Conservation (phyloP, 2,329 filamentous ascomycete species). For the Periconia macrospinosa region DNA sequence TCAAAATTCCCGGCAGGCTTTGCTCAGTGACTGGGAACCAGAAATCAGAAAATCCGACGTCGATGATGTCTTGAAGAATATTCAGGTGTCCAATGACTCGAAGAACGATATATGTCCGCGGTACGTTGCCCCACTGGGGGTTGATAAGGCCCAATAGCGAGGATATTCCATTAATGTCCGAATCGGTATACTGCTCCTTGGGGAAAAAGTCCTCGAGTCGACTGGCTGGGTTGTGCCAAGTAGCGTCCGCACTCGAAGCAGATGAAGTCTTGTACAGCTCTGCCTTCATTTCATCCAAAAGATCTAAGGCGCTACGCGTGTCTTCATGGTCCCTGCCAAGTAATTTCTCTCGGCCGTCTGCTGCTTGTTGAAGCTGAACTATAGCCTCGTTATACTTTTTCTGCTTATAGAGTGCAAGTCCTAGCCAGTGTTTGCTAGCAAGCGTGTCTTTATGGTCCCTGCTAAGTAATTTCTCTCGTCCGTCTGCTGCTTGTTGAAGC, state of each 20-base stretch:
- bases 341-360: neutral
- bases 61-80: constrained; percentile 2
- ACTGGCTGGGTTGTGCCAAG: neutral
- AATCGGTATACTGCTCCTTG: neutral
- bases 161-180: neutral
- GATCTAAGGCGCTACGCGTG: neutral
- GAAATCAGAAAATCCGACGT: constrained; percentile 3
- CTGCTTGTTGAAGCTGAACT: neutral
- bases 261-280: neutral
- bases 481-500: neutral
- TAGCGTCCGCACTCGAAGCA: neutral
- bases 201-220: neutral
- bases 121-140: constrained; percentile 1
- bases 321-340: neutral
- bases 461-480: constrained; percentile 1
- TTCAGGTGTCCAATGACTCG: constrained; percentile 6
- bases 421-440: constrained; percentile 3
- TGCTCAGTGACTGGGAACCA: constrained; percentile 8
- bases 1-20: constrained; percentile 2
- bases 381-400: constrained; percentile 3
- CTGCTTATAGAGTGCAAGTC: constrained; percentile 2
- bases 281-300: neutral
- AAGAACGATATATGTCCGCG: constrained; percentile 9
- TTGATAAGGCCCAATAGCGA: neutral
- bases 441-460: constrained; percentile 1